Evolutionary conservation across 805 yeast species (phyloP).

Genomic region (Candida dendrica): DNA sequence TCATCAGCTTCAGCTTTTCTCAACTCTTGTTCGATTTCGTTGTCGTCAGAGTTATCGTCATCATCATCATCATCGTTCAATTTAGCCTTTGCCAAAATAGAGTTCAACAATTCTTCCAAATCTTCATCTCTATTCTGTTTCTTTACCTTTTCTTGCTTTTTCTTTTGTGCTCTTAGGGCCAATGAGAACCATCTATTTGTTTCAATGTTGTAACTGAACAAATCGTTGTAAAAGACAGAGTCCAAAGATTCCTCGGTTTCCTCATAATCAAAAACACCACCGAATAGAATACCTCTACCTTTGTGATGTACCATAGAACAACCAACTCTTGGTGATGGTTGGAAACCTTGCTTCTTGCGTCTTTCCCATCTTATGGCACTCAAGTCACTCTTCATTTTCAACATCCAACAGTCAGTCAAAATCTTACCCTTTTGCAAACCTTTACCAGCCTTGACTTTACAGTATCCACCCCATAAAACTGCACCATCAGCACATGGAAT

Average conservation of each 20-base stretch:
- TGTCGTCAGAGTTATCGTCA: conserved; percentile 31
- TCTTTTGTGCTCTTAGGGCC: conserved; percentile 53
- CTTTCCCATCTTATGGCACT: conserved; percentile 77
- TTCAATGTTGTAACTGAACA: conserved; percentile 78
- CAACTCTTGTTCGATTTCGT: conserved; percentile 42
- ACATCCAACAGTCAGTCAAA: conserved; percentile 75
- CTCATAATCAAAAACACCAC: conserved; percentile 92
- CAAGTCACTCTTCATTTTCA: conserved; percentile 82
- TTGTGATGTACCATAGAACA: conserved; percentile 83
- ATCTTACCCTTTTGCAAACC: conserved; percentile 90
- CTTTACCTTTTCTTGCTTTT: conserved; percentile 40
- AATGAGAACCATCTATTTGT: conserved; percentile 83
- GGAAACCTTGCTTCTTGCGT: conserved; percentile 81
- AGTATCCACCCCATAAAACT: conserved; percentile 85
- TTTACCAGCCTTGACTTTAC: conserved; percentile 84
- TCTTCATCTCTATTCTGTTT: conserved; percentile 47
- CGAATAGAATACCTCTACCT: conserved; percentile 88
- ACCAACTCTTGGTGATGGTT: conserved; percentile 92
- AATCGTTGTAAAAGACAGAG: conserved; percentile 73
- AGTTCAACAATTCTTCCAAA: conserved; percentile 72
- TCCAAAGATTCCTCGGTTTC: conserved; percentile 91
- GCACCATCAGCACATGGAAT: conserved; percentile 78
- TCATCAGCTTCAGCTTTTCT: conserved; percentile 32
- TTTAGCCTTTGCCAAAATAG: conserved; percentile 67
- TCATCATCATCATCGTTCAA: conserved; percentile 38